Evolutionary conservation across 1,284 basidiomycete genomes (phyloP).

Genomic region (Lignosus rhinocerotis): DNA sequence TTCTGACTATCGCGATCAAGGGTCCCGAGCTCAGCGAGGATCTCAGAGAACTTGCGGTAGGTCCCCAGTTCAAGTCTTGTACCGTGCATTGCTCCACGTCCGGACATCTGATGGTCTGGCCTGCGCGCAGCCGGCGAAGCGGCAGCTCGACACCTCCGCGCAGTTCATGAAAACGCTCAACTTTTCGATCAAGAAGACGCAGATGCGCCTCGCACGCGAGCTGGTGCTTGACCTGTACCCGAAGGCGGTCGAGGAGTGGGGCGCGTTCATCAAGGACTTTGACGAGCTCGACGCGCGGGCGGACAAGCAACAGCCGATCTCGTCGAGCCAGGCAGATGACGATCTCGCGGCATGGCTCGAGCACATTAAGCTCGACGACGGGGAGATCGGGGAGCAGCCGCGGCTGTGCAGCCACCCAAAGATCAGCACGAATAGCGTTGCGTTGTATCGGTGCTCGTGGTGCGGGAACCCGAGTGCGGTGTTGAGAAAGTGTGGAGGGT

Average conservation of each 20-base stretch:
- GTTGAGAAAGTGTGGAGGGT: conserved; percentile 37
- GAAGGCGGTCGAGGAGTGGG: conserved; percentile 46
- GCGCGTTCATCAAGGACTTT: conserved; percentile 40
- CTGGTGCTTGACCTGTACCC: conserved; percentile 46
- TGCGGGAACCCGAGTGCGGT: conserved; percentile 59
- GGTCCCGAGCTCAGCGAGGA: conserved; percentile 50
- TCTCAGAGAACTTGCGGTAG: conserved; percentile 50
- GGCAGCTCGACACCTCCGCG: conserved; percentile 48
- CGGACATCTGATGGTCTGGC: no score
- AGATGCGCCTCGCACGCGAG: conserved; percentile 48
- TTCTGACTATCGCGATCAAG: conserved; percentile 48
- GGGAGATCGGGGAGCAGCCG: conserved; percentile 26
- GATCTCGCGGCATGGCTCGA: conserved; percentile 59
- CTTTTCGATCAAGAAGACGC: conserved; percentile 45
- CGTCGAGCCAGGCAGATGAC: conserved; percentile 45
- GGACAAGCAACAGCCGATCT: conserved; percentile 28
- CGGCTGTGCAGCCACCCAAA: conserved; percentile 37
- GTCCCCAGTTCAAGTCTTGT: conserved; percentile 14
- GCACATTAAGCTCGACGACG: conserved; percentile 45
- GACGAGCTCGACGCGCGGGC: conserved; percentile 29
- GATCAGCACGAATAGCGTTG: conserved; percentile 45
- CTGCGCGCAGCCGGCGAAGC: conserved; percentile 37
- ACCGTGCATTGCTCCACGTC: no score
- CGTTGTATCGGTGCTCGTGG: conserved; percentile 55
- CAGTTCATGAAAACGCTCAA: conserved; percentile 50